Conservation (phyloP, 148 eudicot species). For the Fallopia convolvulus region DNA sequence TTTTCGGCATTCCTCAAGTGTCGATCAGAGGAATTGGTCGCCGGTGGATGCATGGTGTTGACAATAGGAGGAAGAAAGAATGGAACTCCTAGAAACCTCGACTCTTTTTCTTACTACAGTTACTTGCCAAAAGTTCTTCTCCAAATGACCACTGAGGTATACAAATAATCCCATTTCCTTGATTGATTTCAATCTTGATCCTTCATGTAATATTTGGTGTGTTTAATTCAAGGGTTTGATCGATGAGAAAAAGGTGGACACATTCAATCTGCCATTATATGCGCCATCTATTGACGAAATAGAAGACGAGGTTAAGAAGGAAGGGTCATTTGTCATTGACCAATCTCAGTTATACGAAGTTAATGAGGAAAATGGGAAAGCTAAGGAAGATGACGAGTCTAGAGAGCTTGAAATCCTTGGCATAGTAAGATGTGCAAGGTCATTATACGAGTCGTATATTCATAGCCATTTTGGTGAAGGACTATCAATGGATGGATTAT, state of each 20-base stretch:
- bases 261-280: background rate
- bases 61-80: conserved; percentile 40
- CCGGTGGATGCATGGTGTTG: conserved; percentile 57
- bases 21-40: conserved; percentile 46
- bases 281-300: background rate
- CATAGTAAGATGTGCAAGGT: background rate
- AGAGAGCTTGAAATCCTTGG: background rate
- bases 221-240: background rate
- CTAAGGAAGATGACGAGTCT: background rate
- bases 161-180: background rate
- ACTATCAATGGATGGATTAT: too few species aligned
- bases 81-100: background rate
- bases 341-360: background rate
- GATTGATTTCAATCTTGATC: too few species aligned
- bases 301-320: background rate
- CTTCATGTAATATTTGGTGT: background rate
- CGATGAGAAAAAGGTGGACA: background rate
- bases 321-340: background rate
- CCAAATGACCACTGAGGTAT: background rate
- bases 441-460: too few species aligned
- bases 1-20: conserved; percentile 33
- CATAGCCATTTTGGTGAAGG: too few species aligned
- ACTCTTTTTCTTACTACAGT: background rate
- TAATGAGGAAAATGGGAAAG: too few species aligned
- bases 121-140: background rate